Evolutionary conservation across 306 rosid genomes (phyloP), one percentile per base, ranked within the genome.

Genomic region (Fragaria vesca): DNA sequence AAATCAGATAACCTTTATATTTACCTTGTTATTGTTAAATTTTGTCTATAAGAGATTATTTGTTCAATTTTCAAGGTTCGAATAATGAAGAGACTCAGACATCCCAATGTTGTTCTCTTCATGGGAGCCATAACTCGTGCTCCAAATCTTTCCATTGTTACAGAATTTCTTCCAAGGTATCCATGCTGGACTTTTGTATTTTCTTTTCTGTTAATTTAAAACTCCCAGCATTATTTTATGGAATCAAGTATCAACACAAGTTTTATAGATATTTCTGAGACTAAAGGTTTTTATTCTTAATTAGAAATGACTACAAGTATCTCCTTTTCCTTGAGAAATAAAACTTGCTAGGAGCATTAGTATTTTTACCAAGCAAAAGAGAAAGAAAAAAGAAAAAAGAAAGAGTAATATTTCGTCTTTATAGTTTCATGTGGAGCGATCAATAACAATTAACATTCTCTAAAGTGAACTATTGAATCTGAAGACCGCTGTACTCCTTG

Each of bases 121-220:
- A 94, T 94, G 98, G 98, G 97, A 82, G 98, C 94, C 36, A 91
- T 94, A 78, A 91, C 92, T 72, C 91, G 93, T 70, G 74, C 96
- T 75, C 97, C 97, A 75, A 90, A 93, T 87, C 97, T 93, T 81
- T 93, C 97, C 42, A 94, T 94, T 48, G 86, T 94, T 69, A 90
- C 98, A 1, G 98, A 94, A 84, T 93, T 90, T 90, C 98, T 94
- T 85, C 97, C 97, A 78, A 94, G 98, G 97, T 94, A 86, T 78
- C 30, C 30, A n/a, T 57, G 61, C 61, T 80, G 47, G 38, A 60
- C 75, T n/a, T 79, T 71, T 80, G 50, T 67, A 18, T 75, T 58
- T 80, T 52, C 32, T 36, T 12, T 10, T 65, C 42, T 65, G 52
- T 78, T 82, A 12, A 18, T 28, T 50, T 51, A 54, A 21, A 54